phyloP scores from a whole-genome alignment of 2,329 filamentous ascomycete genomes.

The Biscogniauxia marginata region DNA sequence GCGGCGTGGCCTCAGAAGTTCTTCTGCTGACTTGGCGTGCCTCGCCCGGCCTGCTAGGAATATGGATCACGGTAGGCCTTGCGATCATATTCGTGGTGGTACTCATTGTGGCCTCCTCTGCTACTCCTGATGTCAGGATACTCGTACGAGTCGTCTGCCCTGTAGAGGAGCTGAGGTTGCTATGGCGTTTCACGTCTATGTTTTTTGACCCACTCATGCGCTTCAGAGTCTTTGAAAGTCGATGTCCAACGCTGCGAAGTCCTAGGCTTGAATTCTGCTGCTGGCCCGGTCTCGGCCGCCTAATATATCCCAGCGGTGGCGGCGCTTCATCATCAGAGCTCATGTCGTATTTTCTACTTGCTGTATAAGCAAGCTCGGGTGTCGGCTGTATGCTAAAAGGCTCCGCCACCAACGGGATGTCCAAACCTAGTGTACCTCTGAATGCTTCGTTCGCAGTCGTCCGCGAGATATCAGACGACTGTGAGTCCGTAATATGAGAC shows the following conservation, averaged over 20 bases:
- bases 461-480: constrained; percentile 11
- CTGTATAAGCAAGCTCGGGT: constrained; percentile 30
- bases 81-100: constrained; percentile 27
- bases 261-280: constrained; percentile 14
- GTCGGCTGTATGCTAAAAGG: constrained; percentile 34
- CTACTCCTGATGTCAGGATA: constrained; percentile 28
- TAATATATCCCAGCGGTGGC: constrained; percentile 16
- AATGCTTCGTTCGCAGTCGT: constrained; percentile 9
- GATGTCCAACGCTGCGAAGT: constrained; percentile 20
- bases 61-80: constrained; percentile 33
- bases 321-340: constrained; percentile 23
- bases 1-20: constrained; percentile 22
- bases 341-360: constrained; percentile 20
- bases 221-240: constrained; percentile 30
- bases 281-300: constrained; percentile 15
- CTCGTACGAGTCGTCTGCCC: constrained; percentile 30
- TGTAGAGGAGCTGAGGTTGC: constrained; percentile 26
- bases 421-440: constrained; percentile 11
- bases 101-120: constrained; percentile 24
- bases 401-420: constrained; percentile 23
- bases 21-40: constrained; percentile 28
- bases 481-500: constrained; percentile 19
- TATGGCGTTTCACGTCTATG: constrained; percentile 23
- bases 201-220: constrained; percentile 16
- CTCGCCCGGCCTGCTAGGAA: constrained; percentile 32